Evolutionary conservation across 495 filamentous ascomycete genomes (phyloP).

Genomic region (Apiosordaria backusii): DNA sequence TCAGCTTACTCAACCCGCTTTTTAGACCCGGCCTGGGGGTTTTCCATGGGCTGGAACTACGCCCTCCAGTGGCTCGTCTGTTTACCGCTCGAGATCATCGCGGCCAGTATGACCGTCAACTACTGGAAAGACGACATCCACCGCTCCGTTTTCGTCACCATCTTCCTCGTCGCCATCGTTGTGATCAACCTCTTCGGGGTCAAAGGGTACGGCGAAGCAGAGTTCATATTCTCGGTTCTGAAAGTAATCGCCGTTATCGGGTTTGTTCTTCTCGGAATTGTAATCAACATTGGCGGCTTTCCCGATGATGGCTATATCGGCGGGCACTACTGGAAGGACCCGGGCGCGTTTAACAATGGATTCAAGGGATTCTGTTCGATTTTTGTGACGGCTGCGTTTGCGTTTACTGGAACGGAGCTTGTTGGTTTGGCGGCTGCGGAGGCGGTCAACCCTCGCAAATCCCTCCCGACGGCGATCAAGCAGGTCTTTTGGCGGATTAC

Average conservation of each 20-base stretch:
- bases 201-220: constrained; percentile 84
- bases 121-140: constrained; percentile 72
- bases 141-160: constrained; percentile 77
- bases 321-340: constrained; percentile 74
- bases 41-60: constrained; percentile 99
- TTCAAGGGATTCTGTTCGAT: constrained; percentile 94
- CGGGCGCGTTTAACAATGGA: constrained; percentile 86
- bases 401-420: constrained; percentile 91
- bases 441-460: constrained; percentile 80
- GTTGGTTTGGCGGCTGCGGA: constrained; percentile 89
- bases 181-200: constrained; percentile 84
- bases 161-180: constrained; percentile 74
- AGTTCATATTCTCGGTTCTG: constrained; percentile 81
- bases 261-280: constrained; percentile 79
- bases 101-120: constrained; percentile 81
- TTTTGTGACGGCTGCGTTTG: constrained; percentile 89
- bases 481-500: constrained; percentile 96
- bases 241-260: constrained; percentile 86
- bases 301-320: constrained; percentile 76
- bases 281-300: constrained; percentile 76
- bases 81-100: constrained; percentile 85
- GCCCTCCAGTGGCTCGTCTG: constrained; percentile 90
- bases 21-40: constrained; percentile 92
- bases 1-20: constrained; percentile 90
- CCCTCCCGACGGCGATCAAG: constrained; percentile 80